Evolutionary conservation across 805 yeast species (phyloP).

Genomic region (Saccharomycopsis vini): DNA sequence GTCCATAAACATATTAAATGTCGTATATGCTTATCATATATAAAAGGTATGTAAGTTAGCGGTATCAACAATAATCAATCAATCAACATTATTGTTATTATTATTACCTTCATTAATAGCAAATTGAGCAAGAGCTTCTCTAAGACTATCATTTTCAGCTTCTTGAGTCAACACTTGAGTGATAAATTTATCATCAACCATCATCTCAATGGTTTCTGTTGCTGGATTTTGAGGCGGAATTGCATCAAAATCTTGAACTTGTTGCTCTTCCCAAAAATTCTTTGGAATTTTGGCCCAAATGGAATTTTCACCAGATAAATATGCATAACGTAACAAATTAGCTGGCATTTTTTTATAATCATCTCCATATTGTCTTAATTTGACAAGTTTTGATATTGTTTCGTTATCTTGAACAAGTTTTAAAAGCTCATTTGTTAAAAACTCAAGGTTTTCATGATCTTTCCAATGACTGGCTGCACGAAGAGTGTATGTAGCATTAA

Average conservation of each 20-base stretch:
- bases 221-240: slow-evolving; percentile 45
- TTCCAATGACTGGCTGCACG: slow-evolving; percentile 51
- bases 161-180: slow-evolving; percentile 4
- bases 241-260: slow-evolving; percentile 62
- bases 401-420: not conserved
- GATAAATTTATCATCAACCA: slow-evolving; percentile 12
- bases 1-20: too few relatives aligned
- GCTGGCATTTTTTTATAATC: slow-evolving; percentile 36
- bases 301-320: slow-evolving; percentile 61
- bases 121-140: too few relatives aligned
- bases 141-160: not conserved
- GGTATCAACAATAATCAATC: too few relatives aligned
- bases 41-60: too few relatives aligned
- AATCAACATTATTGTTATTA: too few relatives aligned
- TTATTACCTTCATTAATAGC: too few relatives aligned
- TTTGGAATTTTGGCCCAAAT: slow-evolving; percentile 64
- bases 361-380: not conserved
- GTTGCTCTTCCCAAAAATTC: slow-evolving; percentile 49
- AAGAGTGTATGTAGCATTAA: slow-evolving; percentile 49
- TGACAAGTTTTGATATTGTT: not conserved
- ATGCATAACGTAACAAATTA: slow-evolving; percentile 57
- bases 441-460: slow-evolving; percentile 35
- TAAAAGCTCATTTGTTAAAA: slow-evolving; percentile 36
- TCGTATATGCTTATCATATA: too few relatives aligned
- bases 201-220: slow-evolving; percentile 4